Conservation (phyloP, 1,139 yeast species). For the Suzukiozyma palmioleophila region DNA sequence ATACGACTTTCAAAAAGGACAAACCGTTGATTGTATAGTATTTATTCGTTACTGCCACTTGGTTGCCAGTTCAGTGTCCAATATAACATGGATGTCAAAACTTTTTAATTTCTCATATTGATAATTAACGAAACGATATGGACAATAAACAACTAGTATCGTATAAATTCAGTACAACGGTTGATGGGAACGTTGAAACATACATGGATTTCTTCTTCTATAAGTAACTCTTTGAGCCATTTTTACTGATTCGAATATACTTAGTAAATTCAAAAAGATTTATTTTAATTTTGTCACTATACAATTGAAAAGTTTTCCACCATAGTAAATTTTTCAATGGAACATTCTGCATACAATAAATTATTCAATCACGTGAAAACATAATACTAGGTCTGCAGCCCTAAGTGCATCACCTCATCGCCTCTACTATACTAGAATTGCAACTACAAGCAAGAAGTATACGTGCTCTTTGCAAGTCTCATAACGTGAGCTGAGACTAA, state of each 20-base stretch:
- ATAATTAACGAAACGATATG: too few relatives aligned
- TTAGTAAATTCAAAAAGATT: constrained; percentile 9
- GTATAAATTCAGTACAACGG: too few relatives aligned
- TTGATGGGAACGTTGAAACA: constrained; percentile 14
- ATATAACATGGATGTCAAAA: background rate
- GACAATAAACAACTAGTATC: too few relatives aligned
- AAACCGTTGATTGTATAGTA: background rate
- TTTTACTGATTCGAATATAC: constrained; percentile 11
- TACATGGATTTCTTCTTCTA: constrained; percentile 53
- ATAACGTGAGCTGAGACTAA: too few relatives aligned
- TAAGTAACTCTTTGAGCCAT: constrained; percentile 53
- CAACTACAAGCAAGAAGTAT: too few relatives aligned
- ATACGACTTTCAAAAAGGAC: constrained; percentile 8
- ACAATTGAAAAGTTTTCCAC: constrained; percentile 2
- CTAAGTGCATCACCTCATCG: too few relatives aligned
- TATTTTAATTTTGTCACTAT: constrained; percentile 6
- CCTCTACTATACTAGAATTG: too few relatives aligned
- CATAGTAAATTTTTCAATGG: constrained; percentile 2
- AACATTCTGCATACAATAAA: background rate
- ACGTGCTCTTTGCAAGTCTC: too few relatives aligned
- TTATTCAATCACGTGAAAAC: constrained; percentile 2
- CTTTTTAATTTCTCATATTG: too few relatives aligned
- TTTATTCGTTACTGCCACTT: too few relatives aligned
- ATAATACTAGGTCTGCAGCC: constrained; percentile 4
- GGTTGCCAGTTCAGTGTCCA: too few relatives aligned